Percentiles rank a stretch among this genome's conserved stretches.
Conservation (phyloP, 176 grass and related monocot genomes). For the Leersia perrieri region DNA sequence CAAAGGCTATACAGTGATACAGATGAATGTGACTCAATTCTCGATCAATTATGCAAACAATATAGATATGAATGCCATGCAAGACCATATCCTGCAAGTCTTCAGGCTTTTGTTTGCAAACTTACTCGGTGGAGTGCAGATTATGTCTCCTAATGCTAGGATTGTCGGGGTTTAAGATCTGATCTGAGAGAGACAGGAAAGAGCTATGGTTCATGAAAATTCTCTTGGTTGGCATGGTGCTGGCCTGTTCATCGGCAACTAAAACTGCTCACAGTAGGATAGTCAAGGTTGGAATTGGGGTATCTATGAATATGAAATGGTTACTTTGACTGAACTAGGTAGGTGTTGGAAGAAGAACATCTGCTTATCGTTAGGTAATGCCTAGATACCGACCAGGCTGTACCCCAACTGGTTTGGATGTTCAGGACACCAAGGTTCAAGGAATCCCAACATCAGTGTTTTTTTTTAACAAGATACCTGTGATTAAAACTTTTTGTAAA, state of each 20-base stretch:
- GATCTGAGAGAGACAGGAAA: not conserved
- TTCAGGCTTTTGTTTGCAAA: not conserved
- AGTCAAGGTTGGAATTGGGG: not conserved
- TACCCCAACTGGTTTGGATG: not conserved
- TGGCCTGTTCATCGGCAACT: not conserved
- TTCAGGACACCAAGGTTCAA: not conserved
- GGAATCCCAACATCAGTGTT: not conserved
- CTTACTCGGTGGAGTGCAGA: not conserved
- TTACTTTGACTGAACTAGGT: not conserved
- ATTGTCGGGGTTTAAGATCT: not conserved
- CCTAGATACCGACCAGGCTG: not conserved
- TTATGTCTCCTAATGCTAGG: not conserved
- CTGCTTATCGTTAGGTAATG: not conserved
- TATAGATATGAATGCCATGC: not conserved
- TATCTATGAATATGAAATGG: not conserved
- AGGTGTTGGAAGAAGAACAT: not conserved
- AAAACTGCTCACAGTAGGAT: not conserved
- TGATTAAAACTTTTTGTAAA: too few relatives aligned
- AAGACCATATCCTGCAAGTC: too few relatives aligned
- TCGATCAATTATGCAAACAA: not conserved
- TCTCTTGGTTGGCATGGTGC: not conserved
- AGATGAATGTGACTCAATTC: not conserved
- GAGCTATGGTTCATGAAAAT: not conserved
- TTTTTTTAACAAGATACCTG: not conserved
- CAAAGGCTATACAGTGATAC: not conserved